These are phyloP conservation scores for Melaleuca quinquenervia DNA, from an alignment of 345 rosid genomes.

Conservation along the genomic window DNA sequence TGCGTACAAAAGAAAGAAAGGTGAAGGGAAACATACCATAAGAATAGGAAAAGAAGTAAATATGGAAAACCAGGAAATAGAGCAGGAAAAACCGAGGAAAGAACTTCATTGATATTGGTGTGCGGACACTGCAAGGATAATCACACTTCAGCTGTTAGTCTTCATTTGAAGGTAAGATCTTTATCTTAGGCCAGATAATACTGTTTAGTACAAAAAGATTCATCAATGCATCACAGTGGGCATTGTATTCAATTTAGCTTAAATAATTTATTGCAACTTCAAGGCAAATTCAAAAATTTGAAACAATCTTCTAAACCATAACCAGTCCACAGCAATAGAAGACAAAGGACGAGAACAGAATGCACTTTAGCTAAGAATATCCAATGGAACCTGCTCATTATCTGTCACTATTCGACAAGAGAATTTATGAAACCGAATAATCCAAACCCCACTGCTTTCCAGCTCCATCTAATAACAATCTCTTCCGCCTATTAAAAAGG, in stretches of 20 bases:
- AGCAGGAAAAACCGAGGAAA: slow-evolving; percentile 97
- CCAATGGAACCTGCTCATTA: neutral
- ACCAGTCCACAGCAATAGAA: neutral
- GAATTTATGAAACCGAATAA: neutral
- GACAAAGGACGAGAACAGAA: neutral
- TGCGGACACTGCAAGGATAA: slow-evolving; percentile 68
- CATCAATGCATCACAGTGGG: neutral
- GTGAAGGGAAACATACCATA: slow-evolving; percentile 44
- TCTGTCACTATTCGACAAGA: neutral
- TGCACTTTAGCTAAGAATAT: neutral
- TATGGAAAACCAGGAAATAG: slow-evolving; percentile 95
- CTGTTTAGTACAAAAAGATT: neutral
- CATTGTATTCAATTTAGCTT: neutral
- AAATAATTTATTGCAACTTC: neutral
- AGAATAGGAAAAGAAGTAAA: slow-evolving; percentile 89
- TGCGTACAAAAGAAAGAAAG: neutral
- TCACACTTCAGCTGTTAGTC: neutral
- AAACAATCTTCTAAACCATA: neutral
- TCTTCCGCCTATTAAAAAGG: neutral
- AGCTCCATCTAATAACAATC: neutral
- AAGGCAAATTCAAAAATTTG: neutral
- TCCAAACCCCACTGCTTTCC: neutral
- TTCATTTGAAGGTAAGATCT: neutral
- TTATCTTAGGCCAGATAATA: neutral
- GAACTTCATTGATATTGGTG: slow-evolving; percentile 98